phyloP scores from a whole-genome alignment of 768 basidiomycete species.

The Boletus coccyginus region DNA sequence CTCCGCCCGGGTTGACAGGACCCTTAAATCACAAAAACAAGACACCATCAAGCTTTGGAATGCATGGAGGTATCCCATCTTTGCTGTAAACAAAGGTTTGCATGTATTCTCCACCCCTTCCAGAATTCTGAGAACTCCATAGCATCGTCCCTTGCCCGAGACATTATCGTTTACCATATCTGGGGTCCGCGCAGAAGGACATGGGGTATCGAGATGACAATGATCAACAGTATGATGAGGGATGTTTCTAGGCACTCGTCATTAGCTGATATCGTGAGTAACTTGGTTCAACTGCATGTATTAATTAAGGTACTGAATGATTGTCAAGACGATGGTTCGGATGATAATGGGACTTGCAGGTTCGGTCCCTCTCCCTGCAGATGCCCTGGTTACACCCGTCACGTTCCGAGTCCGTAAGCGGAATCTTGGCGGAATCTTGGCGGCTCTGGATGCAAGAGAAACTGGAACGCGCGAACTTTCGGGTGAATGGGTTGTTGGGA shows the following conservation, averaged over 20 bases:
- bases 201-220: conserved; percentile 95
- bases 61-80: conserved; percentile 67
- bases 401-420: conserved; percentile 80
- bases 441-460: conserved; percentile 71
- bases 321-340: conserved; percentile 46
- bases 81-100: conserved; percentile 66
- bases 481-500: conserved; percentile 98
- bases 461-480: conserved; percentile 76
- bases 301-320: not conserved
- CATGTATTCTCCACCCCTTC: not conserved
- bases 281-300: not conserved
- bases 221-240: conserved; percentile 81
- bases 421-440: conserved; percentile 75
- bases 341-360: conserved; percentile 75
- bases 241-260: conserved; percentile 79
- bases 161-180: conserved; percentile 74
- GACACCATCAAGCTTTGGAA: conserved; percentile 63
- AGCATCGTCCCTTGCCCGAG: conserved; percentile 48
- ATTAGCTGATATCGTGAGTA: conserved; percentile 75
- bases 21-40: conserved; percentile 55
- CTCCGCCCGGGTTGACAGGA: conserved; percentile 68
- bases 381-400: conserved; percentile 93
- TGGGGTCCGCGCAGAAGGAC: conserved; percentile 86
- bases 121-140: not conserved
- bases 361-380: conserved; percentile 82